These are phyloP conservation scores for Saccharomycopsis olivae DNA, from an alignment of 805 yeast genomes.

Conservation along the genomic window DNA sequence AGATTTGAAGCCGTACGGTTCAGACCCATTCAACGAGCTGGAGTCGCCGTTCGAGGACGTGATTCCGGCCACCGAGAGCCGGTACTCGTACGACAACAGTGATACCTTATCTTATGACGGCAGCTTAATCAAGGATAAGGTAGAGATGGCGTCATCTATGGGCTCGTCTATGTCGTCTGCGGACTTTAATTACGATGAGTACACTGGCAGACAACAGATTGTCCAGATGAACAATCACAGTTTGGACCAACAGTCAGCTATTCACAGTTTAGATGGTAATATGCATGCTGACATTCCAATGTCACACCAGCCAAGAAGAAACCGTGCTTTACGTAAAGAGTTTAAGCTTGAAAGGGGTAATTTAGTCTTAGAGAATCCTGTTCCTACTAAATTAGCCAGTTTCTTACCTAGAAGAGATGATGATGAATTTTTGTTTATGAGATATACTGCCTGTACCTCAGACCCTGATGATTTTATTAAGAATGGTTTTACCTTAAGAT, in stretches of 20 bases:
- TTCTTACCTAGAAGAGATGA: slow-evolving; percentile 80
- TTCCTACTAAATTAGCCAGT: slow-evolving; percentile 78
- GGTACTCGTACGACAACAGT: slow-evolving; percentile 12
- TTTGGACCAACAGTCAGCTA: slow-evolving; percentile 21
- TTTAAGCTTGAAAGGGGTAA: slow-evolving; percentile 72
- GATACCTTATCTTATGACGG: slow-evolving; percentile 14
- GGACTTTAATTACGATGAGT: slow-evolving; percentile 27
- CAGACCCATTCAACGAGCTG: slow-evolving; percentile 21
- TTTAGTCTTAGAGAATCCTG: slow-evolving; percentile 85
- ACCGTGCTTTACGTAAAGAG: slow-evolving; percentile 59
- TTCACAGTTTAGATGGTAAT: slow-evolving; percentile 33
- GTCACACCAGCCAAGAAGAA: slow-evolving; percentile 42
- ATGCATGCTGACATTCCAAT: slow-evolving; percentile 32
- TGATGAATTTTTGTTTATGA: slow-evolving; percentile 92
- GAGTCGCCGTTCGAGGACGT: slow-evolving; percentile 15
- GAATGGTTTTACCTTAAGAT: slow-evolving; percentile 77
- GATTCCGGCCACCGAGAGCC: background rate
- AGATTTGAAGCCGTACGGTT: slow-evolving; percentile 22
- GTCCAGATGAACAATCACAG: slow-evolving; percentile 15
- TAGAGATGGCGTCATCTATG: slow-evolving; percentile 17
- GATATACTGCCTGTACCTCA: slow-evolving; percentile 93
- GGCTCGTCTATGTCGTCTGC: slow-evolving; percentile 25
- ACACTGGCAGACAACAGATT: slow-evolving; percentile 20
- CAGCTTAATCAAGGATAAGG: slow-evolving; percentile 2
- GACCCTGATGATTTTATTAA: slow-evolving; percentile 78